phyloP scores from a whole-genome alignment of 768 basidiomycete genomes.

The Tricholoma sp. region DNA sequence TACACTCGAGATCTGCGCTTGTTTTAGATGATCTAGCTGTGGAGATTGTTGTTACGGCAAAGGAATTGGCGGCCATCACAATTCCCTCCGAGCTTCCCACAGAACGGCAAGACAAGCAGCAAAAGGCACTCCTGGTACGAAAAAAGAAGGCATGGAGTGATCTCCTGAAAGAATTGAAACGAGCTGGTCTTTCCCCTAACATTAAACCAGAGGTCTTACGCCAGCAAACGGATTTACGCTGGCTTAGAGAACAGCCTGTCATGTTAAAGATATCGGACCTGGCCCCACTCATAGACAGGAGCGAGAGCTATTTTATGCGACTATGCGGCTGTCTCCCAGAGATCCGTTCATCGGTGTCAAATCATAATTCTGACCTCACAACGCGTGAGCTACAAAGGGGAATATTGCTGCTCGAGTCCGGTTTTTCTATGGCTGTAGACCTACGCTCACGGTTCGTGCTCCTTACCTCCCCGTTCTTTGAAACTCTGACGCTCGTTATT shows the following conservation, averaged over 20 bases:
- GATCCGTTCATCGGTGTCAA: slow-evolving; percentile 53
- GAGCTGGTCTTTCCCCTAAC: slow-evolving; percentile 66
- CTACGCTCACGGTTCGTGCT: slow-evolving; percentile 56
- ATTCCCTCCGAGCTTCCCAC: slow-evolving; percentile 36
- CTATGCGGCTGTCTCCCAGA: slow-evolving; percentile 60
- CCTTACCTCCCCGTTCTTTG: not conserved
- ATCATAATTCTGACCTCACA: slow-evolving; percentile 77
- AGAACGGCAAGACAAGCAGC: slow-evolving; percentile 55
- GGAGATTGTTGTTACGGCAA: slow-evolving; percentile 59
- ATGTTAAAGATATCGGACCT: slow-evolving; percentile 20
- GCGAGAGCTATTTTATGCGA: slow-evolving; percentile 61
- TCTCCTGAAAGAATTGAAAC: slow-evolving; percentile 82
- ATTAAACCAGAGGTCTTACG: slow-evolving; percentile 66
- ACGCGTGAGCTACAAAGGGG: slow-evolving; percentile 87
- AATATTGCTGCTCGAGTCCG: slow-evolving; percentile 71
- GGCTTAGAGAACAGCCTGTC: slow-evolving; percentile 62
- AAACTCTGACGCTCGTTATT: slow-evolving; percentile 3
- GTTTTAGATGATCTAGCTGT: slow-evolving; percentile 51
- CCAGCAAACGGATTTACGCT: slow-evolving; percentile 47
- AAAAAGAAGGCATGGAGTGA: slow-evolving; percentile 92
- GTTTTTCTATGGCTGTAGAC: slow-evolving; percentile 61
- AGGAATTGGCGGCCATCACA: slow-evolving; percentile 45
- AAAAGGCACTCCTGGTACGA: slow-evolving; percentile 68
- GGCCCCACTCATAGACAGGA: slow-evolving; percentile 29
- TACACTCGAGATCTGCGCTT: slow-evolving; percentile 34